phyloP scores from a whole-genome alignment of 2,329 filamentous ascomycete genomes.

The Colletotrichum tabaci region DNA sequence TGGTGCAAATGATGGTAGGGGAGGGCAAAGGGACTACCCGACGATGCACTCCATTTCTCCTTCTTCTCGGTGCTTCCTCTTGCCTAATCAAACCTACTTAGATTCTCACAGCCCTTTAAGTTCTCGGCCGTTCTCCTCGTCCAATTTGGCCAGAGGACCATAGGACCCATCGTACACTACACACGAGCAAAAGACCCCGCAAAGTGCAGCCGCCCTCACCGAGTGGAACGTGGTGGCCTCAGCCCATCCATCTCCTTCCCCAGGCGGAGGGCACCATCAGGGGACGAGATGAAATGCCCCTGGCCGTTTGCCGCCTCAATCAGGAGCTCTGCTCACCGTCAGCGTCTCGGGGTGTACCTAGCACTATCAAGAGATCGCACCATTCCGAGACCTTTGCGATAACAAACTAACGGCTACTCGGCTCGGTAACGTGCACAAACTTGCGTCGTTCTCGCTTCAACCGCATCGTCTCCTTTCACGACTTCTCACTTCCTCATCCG shows the following conservation, averaged over 20 bases:
- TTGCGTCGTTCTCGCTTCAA: neutral
- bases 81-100: conserved; percentile 16
- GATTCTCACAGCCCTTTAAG: conserved; percentile 29
- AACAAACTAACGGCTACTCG: neutral
- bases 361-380: neutral
- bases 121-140: conserved; percentile 10
- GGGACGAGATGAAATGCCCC: neutral
- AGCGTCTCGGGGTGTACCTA: conserved; percentile 17
- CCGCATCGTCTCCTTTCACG: neutral
- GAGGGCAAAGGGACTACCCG: conserved; percentile 29
- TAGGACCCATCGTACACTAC: neutral
- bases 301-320: conserved; percentile 33
- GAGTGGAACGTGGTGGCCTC: conserved; percentile 14
- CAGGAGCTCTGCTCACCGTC: conserved; percentile 12
- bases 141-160: conserved; percentile 16
- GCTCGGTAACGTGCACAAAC: neutral
- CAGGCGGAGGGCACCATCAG: neutral
- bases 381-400: neutral
- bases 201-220: conserved; percentile 20
- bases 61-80: conserved; percentile 30
- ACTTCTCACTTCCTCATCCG: neutral
- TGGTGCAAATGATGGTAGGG: conserved; percentile 21
- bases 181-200: conserved; percentile 14
- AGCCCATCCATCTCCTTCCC: neutral
- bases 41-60: conserved; percentile 7